Evolutionary conservation across 2,329 filamentous ascomycete genomes (phyloP).

Genomic region (Penicillium sp.): DNA sequence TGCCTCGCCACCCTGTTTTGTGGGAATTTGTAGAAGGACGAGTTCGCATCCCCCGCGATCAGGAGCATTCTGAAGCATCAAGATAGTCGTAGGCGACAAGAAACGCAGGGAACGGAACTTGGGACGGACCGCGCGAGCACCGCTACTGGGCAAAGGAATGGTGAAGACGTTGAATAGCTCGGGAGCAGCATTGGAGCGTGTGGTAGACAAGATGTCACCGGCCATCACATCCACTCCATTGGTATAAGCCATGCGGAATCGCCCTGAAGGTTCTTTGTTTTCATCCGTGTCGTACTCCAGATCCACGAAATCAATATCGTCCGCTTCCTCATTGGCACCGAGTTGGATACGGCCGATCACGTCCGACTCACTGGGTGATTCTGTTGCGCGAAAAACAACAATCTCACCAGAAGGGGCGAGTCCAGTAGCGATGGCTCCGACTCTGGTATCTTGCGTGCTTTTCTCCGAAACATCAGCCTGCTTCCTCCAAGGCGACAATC

Average conservation of each 20-base stretch:
- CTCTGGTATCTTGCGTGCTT: constrained; percentile 53
- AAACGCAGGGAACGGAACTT: constrained; percentile 59
- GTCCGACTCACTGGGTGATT: constrained; percentile 51
- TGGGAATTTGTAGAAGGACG: constrained; percentile 43
- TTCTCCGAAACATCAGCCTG: constrained; percentile 11
- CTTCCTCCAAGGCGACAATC: constrained; percentile 53
- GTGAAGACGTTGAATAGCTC: constrained; percentile 39
- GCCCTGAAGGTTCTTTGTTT: constrained; percentile 15
- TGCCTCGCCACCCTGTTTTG: constrained; percentile 32
- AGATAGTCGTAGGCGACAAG: constrained; percentile 52
- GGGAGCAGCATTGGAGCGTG: constrained; percentile 42
- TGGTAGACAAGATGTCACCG: constrained; percentile 56
- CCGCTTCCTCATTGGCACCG: constrained; percentile 51
- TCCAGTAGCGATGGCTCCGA: constrained; percentile 77
- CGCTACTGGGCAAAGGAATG: constrained; percentile 40
- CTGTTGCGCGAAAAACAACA: constrained; percentile 70
- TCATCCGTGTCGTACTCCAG: constrained; percentile 24
- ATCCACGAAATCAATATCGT: constrained; percentile 44
- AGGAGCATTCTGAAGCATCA: constrained; percentile 57
- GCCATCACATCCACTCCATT: constrained; percentile 72
- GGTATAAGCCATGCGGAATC: constrained; percentile 75
- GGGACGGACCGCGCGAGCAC: constrained; percentile 34
- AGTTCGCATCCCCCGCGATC: constrained; percentile 57
- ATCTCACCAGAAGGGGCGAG: constrained; percentile 74
- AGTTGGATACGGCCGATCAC: constrained; percentile 55